Percentiles rank a stretch among this genome's conserved stretches.
Conservation (phyloP, 2,329 filamentous ascomycete species). For the Calonectria hongkongensis region DNA sequence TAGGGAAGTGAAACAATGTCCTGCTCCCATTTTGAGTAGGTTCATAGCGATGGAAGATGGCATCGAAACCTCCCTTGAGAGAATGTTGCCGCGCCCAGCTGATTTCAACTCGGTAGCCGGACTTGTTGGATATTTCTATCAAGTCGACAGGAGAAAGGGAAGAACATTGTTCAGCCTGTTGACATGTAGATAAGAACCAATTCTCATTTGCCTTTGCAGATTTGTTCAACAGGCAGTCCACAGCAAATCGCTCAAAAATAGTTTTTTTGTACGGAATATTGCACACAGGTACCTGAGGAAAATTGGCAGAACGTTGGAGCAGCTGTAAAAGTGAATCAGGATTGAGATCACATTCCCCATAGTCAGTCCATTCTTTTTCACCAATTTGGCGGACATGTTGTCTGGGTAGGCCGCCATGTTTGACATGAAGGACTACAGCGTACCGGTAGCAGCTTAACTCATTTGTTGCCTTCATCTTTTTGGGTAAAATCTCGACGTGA, state of each 20-base stretch:
- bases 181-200: not conserved
- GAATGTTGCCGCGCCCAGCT: constrained; percentile 2
- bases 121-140: not conserved
- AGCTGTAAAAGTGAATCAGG: not conserved
- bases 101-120: not conserved
- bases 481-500: constrained; percentile 1
- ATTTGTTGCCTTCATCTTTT: not conserved
- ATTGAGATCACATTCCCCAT: not conserved
- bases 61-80: not conserved
- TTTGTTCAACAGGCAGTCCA: not conserved
- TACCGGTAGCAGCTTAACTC: not conserved
- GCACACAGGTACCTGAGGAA: not conserved
- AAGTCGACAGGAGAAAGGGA: not conserved
- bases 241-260: not conserved
- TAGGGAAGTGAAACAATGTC: not conserved
- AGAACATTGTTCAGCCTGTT: not conserved
- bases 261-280: constrained; percentile 6
- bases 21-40: not conserved
- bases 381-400: not conserved
- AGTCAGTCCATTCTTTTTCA: not conserved
- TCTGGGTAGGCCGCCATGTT: not conserved
- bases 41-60: not conserved
- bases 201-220: not conserved
- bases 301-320: not conserved
- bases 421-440: not conserved